These are phyloP conservation scores for Xylaria flabelliformis DNA, from an alignment of 495 filamentous ascomycete genomes.

Conservation along the genomic window DNA sequence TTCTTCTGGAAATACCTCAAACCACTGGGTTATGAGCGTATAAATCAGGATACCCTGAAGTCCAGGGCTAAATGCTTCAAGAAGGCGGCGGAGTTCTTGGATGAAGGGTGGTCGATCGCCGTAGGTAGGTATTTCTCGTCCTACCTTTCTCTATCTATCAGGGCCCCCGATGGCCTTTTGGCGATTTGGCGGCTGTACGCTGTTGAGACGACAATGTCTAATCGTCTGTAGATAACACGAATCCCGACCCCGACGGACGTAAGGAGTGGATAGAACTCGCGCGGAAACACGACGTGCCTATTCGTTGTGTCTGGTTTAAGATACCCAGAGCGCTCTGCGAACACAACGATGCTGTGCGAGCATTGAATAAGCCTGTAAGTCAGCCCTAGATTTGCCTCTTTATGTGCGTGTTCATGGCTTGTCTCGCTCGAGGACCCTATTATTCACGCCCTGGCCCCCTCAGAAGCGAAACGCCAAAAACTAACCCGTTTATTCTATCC, in stretches of 20 bases:
- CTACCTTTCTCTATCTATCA: not conserved
- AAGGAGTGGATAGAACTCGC: constrained; percentile 78
- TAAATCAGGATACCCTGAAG: constrained; percentile 93
- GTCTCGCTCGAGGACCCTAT: constrained; percentile 10
- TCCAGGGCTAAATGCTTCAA: constrained; percentile 80
- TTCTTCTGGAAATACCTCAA: constrained; percentile 84
- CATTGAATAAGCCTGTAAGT: constrained; percentile 65
- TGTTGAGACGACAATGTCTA: not conserved
- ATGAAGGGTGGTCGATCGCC: constrained; percentile 69
- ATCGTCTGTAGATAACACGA: constrained; percentile 79
- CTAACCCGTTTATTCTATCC: constrained; percentile 5
- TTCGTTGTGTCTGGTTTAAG: constrained; percentile 88
- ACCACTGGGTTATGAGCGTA: constrained; percentile 79
- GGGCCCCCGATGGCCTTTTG: too few species aligned
- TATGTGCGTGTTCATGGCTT: not conserved
- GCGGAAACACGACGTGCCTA: constrained; percentile 69
- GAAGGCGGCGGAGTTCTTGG: constrained; percentile 68
- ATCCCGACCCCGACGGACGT: constrained; percentile 77
- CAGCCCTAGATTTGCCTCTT: constrained; percentile 25
- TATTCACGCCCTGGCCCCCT: not conserved
- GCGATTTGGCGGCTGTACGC: not conserved
- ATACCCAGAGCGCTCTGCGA: constrained; percentile 73
- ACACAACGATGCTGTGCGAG: constrained; percentile 88
- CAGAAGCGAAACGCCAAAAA: constrained; percentile 10
- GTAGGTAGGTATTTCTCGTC: constrained; percentile 66